phyloP scores from a whole-genome alignment of 2,329 filamentous ascomycete species.

The Neurospora sp. region DNA sequence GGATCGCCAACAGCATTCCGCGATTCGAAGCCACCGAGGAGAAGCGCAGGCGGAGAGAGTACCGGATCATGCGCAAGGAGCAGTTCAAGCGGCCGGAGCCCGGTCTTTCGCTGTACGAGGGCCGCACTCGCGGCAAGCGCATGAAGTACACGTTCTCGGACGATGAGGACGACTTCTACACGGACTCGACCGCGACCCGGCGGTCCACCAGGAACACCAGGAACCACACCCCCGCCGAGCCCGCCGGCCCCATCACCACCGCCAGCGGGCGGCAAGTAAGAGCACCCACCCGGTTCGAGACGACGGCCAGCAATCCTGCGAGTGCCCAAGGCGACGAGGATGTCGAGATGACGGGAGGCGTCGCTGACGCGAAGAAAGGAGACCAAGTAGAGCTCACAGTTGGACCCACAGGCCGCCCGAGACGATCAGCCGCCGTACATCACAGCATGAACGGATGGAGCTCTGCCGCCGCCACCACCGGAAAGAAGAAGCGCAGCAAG shows the following conservation, averaged over 20 bases:
- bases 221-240: slow-evolving; percentile 61
- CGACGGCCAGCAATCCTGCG: slow-evolving; percentile 34
- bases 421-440: slow-evolving; percentile 39
- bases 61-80: slow-evolving; percentile 75
- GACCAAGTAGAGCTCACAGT: slow-evolving; percentile 9
- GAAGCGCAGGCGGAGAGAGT: slow-evolving; percentile 91
- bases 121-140: slow-evolving; percentile 88
- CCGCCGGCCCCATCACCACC: slow-evolving; percentile 54
- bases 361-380: slow-evolving; percentile 13
- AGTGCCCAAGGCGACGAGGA: slow-evolving; percentile 36
- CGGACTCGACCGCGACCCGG: slow-evolving; percentile 51
- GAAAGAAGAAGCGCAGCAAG: slow-evolving; percentile 26
- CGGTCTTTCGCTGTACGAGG: slow-evolving; percentile 90
- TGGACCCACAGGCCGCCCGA: slow-evolving; percentile 38
- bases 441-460: slow-evolving; percentile 41
- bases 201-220: slow-evolving; percentile 67
- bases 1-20: slow-evolving; percentile 70
- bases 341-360: slow-evolving; percentile 25
- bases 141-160: slow-evolving; percentile 96
- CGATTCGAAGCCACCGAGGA: slow-evolving; percentile 91
- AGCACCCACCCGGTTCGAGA: slow-evolving; percentile 56
- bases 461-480: slow-evolving; percentile 10
- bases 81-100: slow-evolving; percentile 80
- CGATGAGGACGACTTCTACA: slow-evolving; percentile 59
- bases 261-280: slow-evolving; percentile 80